Evolutionary conservation across 1,139 yeast species (phyloP).

Genomic region (Scheffersomyces insectosa): DNA sequence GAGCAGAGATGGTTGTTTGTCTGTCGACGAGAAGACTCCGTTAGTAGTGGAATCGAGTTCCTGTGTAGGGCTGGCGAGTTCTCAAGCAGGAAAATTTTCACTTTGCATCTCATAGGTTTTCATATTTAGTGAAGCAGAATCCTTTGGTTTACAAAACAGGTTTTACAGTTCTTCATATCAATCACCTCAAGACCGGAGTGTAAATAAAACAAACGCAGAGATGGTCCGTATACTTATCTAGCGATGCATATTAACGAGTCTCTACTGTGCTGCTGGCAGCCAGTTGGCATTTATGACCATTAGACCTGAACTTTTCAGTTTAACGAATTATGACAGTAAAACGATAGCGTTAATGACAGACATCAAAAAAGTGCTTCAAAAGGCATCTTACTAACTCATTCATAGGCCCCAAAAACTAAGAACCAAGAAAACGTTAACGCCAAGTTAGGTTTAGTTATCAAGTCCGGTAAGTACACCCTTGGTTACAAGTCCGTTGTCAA

Average conservation of each 20-base stretch:
- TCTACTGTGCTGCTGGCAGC: slow-evolving; percentile 1
- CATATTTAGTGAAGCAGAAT: too few relatives aligned
- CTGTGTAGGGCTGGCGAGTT: slow-evolving; percentile 4
- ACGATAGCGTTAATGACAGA: neutral
- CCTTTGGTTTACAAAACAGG: too few relatives aligned
- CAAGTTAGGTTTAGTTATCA: slow-evolving; percentile 96
- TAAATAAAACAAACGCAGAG: slow-evolving; percentile 74
- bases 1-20: too few relatives aligned
- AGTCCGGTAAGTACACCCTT: slow-evolving; percentile 99
- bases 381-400: slow-evolving; percentile 29
- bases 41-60: neutral
- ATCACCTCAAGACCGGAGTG: slow-evolving; percentile 84
- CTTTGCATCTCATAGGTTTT: too few relatives aligned
- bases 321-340: neutral
- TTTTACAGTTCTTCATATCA: neutral
- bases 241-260: neutral
- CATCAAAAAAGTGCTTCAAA: neutral
- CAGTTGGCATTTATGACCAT: slow-evolving; percentile 7
- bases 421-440: slow-evolving; percentile 95
- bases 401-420: slow-evolving; percentile 91
- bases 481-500: slow-evolving; percentile 99
- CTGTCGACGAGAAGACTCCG: too few relatives aligned
- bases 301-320: neutral
- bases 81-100: too few relatives aligned
- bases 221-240: slow-evolving; percentile 73